phyloP scores from a whole-genome alignment of 2,329 filamentous ascomycete species.

The Ophiosphaerella herpotricha region DNA sequence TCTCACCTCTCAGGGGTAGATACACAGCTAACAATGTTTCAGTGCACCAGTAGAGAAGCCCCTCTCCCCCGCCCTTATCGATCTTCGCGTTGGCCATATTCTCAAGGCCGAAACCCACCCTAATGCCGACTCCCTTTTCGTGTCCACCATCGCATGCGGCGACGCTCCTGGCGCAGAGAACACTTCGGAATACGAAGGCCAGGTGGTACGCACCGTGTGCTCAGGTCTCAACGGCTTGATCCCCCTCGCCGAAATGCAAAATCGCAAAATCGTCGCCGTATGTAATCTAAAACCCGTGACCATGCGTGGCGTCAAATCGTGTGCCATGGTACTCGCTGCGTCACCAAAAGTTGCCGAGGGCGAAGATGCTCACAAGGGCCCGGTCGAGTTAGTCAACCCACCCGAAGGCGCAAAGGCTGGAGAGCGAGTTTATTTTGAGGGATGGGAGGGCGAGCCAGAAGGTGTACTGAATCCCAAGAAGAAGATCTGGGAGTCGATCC shows the following conservation, averaged over 20 bases:
- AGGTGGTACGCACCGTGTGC: constrained; percentile 92
- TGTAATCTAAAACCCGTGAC: constrained; percentile 99
- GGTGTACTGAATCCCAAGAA: constrained; percentile 97
- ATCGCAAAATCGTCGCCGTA: constrained; percentile 90
- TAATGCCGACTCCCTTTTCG: constrained; percentile 93
- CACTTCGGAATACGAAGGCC: constrained; percentile 87
- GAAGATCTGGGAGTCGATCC: constrained; percentile 97
- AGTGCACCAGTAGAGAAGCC: constrained; percentile 69
- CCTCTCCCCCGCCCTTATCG: constrained; percentile 83
- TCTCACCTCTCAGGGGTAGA: neutral
- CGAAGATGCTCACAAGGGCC: constrained; percentile 82
- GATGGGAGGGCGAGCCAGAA: constrained; percentile 92
- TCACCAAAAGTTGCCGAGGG: constrained; percentile 83
- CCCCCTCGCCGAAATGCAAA: constrained; percentile 94
- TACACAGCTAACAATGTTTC: constrained; percentile 28
- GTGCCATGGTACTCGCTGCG: constrained; percentile 92
- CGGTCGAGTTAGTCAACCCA: constrained; percentile 88
- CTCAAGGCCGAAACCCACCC: constrained; percentile 95
- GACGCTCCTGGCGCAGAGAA: constrained; percentile 85
- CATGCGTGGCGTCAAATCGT: constrained; percentile 86
- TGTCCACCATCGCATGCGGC: constrained; percentile 93
- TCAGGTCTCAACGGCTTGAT: constrained; percentile 93
- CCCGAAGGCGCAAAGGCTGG: constrained; percentile 80
- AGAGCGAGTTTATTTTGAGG: constrained; percentile 89
- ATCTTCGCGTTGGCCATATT: constrained; percentile 95